Evolutionary conservation across 208 protist species (phyloP), one percentile per base, ranked within the genome.

Genomic region (Acanthamoeba royreba): DNA sequence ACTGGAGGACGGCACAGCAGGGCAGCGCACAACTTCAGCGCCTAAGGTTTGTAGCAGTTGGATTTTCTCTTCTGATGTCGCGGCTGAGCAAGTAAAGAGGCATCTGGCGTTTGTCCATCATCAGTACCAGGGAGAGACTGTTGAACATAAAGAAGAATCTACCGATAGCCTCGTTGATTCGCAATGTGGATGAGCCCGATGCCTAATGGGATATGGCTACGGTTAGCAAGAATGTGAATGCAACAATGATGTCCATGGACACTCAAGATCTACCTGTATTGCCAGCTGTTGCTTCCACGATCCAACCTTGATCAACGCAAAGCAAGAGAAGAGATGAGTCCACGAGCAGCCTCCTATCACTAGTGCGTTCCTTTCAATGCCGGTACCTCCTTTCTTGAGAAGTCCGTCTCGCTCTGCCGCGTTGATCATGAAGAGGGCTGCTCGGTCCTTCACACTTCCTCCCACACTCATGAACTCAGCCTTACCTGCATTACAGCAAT

Each of bases 251-350:
- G 0, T 38, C 25, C 4, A 25, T 5, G 13, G 72, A 4, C 72
- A 4, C 13, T 31, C 13, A 25, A 58, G 28, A 86, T n/a, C 7
- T 63, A 90, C 96, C 96, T 4, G 97, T 98, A 40, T 49, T 95
- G 46, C 97, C 97, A 0, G 95, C 93, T 0, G 97, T 98, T 0
- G 94, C 96, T 55, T 98, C 96, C 8, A 96, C 90, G 69, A 97
- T 91, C 9, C 92, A 96, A 15, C 77, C 91, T 9, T 92, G 45
- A 2, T 28, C 2, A 11, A 58, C 4, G 31, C 53, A 28, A n/a
- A 31, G 8, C 38, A 4, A 9, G 33, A 42, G 15, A 43, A 1
- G 17, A 22, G 47, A 72, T 42, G n/a, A 45, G n/a, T 31, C 17
- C 11, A n/a, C n/a, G n/a, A n/a, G n/a, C n/a, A n/a, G n/a, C n/a